Percentiles rank a stretch among this genome's conserved stretches.
Conservation (phyloP, 305 asterid genomes). For the Salvia sclarea region DNA sequence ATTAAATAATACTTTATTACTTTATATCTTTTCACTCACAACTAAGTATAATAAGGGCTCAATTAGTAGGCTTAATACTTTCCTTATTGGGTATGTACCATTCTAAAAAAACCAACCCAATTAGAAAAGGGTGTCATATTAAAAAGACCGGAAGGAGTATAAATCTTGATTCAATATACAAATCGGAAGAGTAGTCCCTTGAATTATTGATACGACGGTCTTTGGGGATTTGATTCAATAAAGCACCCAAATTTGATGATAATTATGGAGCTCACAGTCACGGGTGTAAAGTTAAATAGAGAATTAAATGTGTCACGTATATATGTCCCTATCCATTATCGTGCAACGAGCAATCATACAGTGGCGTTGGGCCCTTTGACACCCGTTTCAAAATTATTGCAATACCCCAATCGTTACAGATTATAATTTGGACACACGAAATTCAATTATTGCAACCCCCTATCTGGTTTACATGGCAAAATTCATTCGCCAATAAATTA, state of each 20-base stretch:
- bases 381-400: background rate
- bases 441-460: conserved; percentile 20
- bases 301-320: background rate
- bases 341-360: background rate
- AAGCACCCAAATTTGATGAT: background rate
- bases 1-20: too few relatives aligned
- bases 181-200: too few relatives aligned
- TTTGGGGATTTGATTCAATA: too few relatives aligned
- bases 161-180: too few relatives aligned
- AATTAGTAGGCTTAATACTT: too few relatives aligned
- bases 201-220: too few relatives aligned
- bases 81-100: too few relatives aligned
- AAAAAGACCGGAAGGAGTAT: too few relatives aligned
- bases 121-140: too few relatives aligned
- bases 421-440: background rate
- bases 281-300: background rate
- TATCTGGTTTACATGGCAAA: background rate
- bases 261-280: background rate
- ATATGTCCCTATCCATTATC: background rate
- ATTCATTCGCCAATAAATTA: background rate
- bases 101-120: too few relatives aligned
- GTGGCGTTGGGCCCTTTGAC: background rate
- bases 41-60: too few relatives aligned
- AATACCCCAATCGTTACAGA: background rate
- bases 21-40: too few relatives aligned